Evolutionary conservation across 2,329 filamentous ascomycete genomes (phyloP).

Genomic region (Diaporthe caulivora): DNA sequence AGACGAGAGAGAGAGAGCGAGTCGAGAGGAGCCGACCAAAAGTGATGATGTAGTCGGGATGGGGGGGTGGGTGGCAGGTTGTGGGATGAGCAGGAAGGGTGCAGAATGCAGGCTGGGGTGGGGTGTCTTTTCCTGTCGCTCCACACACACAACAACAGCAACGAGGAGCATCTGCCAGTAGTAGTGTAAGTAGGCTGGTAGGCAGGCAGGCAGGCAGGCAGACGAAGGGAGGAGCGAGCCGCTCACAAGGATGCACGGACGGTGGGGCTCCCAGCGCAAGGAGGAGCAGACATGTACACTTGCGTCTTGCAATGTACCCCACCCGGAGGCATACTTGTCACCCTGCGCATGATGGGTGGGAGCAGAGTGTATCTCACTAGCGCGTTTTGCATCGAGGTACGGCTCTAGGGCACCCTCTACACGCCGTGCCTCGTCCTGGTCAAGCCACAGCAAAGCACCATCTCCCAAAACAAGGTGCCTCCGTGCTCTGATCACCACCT

Average conservation of each 20-base stretch:
- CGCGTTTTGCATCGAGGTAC: neutral
- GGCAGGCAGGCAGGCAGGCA: constrained; percentile 15
- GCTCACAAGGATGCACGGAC: constrained; percentile 22
- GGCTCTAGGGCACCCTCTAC: neutral
- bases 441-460: neutral
- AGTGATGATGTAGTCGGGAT: constrained; percentile 29
- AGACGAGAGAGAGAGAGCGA: neutral
- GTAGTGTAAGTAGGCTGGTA: no score
- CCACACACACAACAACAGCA: constrained; percentile 8
- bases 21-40: constrained; percentile 14
- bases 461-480: neutral
- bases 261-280: neutral
- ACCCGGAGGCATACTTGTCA: neutral
- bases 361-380: neutral
- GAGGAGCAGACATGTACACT: neutral
- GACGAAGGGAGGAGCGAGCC: constrained; percentile 23
- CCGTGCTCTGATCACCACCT: neutral
- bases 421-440: neutral
- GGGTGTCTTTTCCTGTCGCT: constrained; percentile 1
- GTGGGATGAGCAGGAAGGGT: constrained; percentile 21
- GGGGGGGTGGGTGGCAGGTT: constrained; percentile 13
- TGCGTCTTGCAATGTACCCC: neutral
- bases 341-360: neutral
- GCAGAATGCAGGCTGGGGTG: constrained; percentile 17
- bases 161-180: constrained; percentile 23